Percentiles rank a stretch among this genome's conserved stretches.
These are phyloP conservation scores for Fragilariopsis cylindrus DNA, from an alignment of 108 stramenopile genomes.

Conservation along the genomic window DNA sequence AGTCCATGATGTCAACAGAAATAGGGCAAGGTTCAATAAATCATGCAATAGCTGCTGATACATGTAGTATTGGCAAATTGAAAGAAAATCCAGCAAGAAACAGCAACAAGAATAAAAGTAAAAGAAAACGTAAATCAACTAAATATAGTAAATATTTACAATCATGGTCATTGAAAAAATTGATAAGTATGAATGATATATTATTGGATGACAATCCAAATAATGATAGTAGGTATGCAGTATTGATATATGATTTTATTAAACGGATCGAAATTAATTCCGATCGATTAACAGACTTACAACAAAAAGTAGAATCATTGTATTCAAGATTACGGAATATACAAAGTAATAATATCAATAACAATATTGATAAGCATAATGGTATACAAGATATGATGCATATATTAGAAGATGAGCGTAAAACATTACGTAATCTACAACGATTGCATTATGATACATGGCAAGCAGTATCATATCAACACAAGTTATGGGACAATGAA, in stretches of 20 bases:
- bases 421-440: slow-evolving; percentile 14
- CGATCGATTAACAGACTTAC: neutral
- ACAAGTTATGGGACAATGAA: neutral
- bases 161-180: neutral
- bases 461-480: neutral
- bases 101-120: too few relatives aligned
- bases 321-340: neutral
- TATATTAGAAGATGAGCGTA: neutral
- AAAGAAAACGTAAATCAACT: too few relatives aligned
- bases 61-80: too few relatives aligned
- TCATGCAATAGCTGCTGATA: too few relatives aligned
- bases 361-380: too few relatives aligned
- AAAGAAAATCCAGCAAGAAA: too few relatives aligned
- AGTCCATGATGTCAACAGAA: too few relatives aligned
- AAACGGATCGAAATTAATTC: slow-evolving; percentile 15
- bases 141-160: slow-evolving; percentile 5
- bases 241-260: neutral
- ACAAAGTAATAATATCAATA: neutral
- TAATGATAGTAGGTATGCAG: neutral
- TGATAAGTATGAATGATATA: neutral
- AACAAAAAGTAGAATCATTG: neutral
- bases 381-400: slow-evolving; percentile 4
- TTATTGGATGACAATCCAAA: slow-evolving; percentile 9
- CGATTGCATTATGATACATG: slow-evolving; percentile 12
- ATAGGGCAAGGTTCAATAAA: too few relatives aligned